Base-by-base conservation (phyloP, 345 rosid genomes). In the Eutrema yunnanense region DNA sequence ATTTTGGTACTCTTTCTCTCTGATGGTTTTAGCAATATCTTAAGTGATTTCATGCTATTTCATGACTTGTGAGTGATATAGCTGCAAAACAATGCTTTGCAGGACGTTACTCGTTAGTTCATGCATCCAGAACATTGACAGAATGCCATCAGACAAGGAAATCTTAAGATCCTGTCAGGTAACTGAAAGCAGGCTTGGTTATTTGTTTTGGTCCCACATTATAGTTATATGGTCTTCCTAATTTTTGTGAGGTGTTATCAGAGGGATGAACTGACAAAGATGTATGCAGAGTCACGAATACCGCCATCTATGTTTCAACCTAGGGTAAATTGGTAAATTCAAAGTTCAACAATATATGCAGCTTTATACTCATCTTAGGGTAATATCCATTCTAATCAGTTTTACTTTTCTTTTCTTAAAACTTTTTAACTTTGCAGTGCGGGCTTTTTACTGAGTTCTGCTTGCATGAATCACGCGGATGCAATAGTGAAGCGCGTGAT, bases 261-360 rank as follows among this genome's bases (percentile, higher is more conserved):
- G 99, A 82, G 69, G 76, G 86, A 87, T 82, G 96, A 96, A 56
- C 64, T 92, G 59, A 86, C 77, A 71, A 86, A 89, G 81, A 72
- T 74, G 72, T 92, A 87, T 82, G 69, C 76, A 66, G 79, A 83
- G 50, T 84, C 87, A 46, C 82, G 76, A 74, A 54, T 94, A 79
- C 80, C 83, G 8, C 69, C 85, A 9, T 78, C 86, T 46, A 82
- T 85, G 67, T 78, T 82, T 82, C 88, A 51, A 74, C 80, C 81
- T 75, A 85, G 85, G 97, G 98, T 94, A 88, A 84, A 74, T 74
- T 78, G 84, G 81, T 79, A 74, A 57, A 72, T 65, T 82, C 14
- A 43, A 64, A 57, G 36, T 66, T 79, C 67, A 46, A 65, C 72
- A 43, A 22, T 43, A 38, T 75, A 32, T 70, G 53, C 11, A 42